phyloP scores from a whole-genome alignment of 225 moss, liverwort and hornwort species.

The Pseudisothecium myosuroides region DNA sequence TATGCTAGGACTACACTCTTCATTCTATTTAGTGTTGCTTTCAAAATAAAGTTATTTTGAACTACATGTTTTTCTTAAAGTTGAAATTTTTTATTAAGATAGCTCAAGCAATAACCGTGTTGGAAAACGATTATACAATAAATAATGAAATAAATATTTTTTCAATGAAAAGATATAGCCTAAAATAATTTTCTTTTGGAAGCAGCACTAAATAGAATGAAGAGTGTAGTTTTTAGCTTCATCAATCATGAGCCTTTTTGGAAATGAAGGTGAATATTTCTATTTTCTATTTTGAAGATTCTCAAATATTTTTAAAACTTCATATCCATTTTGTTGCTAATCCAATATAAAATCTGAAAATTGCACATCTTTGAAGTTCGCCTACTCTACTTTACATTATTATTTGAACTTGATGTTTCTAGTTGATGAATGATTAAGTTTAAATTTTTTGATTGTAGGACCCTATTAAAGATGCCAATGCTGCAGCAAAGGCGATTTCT shows the following conservation, averaged over 20 bases:
- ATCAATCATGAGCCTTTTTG: neutral
- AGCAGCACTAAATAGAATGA: neutral
- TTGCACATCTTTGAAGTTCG: neutral
- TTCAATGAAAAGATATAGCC: neutral
- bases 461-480: constrained; percentile 87
- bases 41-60: neutral
- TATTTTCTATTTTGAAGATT: neutral
- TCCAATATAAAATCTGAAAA: neutral
- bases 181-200: neutral
- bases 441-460: constrained; percentile 10
- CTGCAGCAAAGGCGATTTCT: constrained; percentile 82
- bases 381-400: neutral
- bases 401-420: neutral
- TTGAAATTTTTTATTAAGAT: neutral
- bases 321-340: neutral
- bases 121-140: neutral
- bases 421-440: neutral
- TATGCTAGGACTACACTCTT: neutral
- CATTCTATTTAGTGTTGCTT: neutral
- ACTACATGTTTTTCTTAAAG: neutral
- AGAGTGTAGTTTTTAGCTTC: neutral
- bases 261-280: neutral
- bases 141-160: neutral
- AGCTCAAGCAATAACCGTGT: neutral
- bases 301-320: neutral